Percentiles rank a stretch among this genome's conserved stretches.
Evolutionary conservation across 2,329 filamentous ascomycete species (phyloP).

Genomic region (Nigrospora oryzae): DNA sequence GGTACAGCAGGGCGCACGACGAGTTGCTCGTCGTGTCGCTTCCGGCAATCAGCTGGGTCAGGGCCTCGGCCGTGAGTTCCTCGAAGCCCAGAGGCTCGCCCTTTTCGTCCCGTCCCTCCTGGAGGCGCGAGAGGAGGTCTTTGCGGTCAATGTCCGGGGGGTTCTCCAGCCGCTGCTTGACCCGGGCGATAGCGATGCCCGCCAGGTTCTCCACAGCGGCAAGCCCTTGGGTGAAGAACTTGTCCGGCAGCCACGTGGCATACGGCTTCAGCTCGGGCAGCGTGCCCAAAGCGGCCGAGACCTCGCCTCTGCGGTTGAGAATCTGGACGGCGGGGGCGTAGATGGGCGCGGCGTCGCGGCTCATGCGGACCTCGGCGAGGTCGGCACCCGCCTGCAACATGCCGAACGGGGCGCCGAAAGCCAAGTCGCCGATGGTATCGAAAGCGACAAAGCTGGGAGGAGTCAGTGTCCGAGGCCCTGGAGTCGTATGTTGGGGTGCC

Average conservation of each 20-base stretch:
- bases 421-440: conserved; percentile 46
- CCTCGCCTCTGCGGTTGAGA: conserved; percentile 79
- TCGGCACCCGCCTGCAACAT: conserved; percentile 75
- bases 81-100: conserved; percentile 67
- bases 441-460: conserved; percentile 38
- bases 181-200: conserved; percentile 79
- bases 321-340: conserved; percentile 80
- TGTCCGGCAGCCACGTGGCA: conserved; percentile 71
- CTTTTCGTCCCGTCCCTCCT: conserved; percentile 76
- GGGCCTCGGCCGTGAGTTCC: conserved; percentile 79
- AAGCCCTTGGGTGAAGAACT: conserved; percentile 71
- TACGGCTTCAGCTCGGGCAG: conserved; percentile 69
- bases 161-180: conserved; percentile 63
- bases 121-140: conserved; percentile 74
- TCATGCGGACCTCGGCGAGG: conserved; percentile 62
- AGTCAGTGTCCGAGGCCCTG: background rate
- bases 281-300: conserved; percentile 72
- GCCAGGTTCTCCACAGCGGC: conserved; percentile 71
- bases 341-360: conserved; percentile 51
- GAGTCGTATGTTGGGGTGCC: too few species aligned
- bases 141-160: conserved; percentile 60
- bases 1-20: conserved; percentile 75
- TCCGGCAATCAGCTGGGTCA: conserved; percentile 80
- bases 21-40: conserved; percentile 73
- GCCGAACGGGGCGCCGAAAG: conserved; percentile 71